These are phyloP conservation scores for Hibiscus tridactylites DNA, from an alignment of 345 rosid species.

Conservation along the genomic window DNA sequence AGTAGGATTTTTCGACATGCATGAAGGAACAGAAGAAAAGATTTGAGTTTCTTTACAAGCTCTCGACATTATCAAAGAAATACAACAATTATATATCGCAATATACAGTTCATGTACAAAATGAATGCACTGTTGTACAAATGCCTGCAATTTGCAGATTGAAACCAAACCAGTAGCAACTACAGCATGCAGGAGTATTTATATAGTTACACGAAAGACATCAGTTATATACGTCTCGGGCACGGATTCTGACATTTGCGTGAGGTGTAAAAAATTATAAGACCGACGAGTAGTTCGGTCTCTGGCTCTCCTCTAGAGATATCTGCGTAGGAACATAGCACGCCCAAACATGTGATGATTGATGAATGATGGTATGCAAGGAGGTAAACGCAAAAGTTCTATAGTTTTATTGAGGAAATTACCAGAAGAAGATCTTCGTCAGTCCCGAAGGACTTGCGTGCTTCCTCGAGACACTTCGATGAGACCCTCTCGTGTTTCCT, in stretches of 20 bases:
- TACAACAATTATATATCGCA: background rate
- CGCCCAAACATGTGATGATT: background rate
- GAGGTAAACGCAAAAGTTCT: too few species aligned
- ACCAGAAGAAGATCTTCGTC: constrained; percentile 67
- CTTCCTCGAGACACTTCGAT: constrained; percentile 63
- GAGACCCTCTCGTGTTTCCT: constrained; percentile 58
- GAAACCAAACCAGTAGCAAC: background rate
- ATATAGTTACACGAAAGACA: background rate
- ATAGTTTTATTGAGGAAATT: too few species aligned
- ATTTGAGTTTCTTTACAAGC: too few species aligned
- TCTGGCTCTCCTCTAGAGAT: constrained; percentile 23
- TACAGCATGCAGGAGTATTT: background rate
- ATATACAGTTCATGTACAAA: constrained; percentile 10
- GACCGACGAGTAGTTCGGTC: background rate
- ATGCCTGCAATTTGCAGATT: background rate
- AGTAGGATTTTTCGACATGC: too few species aligned
- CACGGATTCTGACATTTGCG: background rate
- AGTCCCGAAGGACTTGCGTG: constrained; percentile 66
- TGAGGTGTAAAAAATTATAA: background rate
- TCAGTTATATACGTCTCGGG: background rate
- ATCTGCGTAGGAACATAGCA: constrained; percentile 18
- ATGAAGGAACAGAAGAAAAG: too few species aligned
- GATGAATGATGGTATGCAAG: background rate
- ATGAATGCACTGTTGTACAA: constrained; percentile 3
- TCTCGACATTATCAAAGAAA: too few species aligned